Evolutionary conservation across 176 grass and related monocot genomes (phyloP), one percentile per base, ranked within the genome.

Genomic region (Aegilops sharonensis): DNA sequence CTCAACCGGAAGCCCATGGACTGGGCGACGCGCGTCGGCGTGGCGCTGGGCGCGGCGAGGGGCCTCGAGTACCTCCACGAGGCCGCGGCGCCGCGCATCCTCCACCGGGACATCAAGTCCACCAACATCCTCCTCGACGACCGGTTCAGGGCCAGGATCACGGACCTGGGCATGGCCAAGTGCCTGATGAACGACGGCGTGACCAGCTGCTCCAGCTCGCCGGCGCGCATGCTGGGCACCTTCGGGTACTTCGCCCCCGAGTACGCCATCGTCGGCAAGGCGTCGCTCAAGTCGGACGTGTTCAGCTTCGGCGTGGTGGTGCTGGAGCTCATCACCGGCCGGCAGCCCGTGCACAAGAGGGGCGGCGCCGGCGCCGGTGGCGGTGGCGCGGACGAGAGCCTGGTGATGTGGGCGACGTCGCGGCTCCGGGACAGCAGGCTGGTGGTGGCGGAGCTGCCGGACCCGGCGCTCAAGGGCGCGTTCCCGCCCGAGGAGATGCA

Each of bases 231-330:
- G 90, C 82, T 96, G 76, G 97, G 97, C 3, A 99, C 97, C 35
- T 99, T 99, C 88, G 97, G 97, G 11, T 99, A 99, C 88, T 96
- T 99, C 56, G 97, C 94, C 42, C 97, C 97, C 9, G 97, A 99
- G 85, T 99, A 99, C 78, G 97, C 97, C 40, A 99, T 94, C 52
- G 94, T 93, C 6, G 97, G 97, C 30, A 99, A 91, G 90, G 94
- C 97, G 11, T 96, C 97, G 9, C 94, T 89, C 57, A 99, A 99
- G 84, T 99, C 97, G 1, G 94, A 99, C 82, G 94, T 99, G 50
- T 99, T 99, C 87, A 99, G 97, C 88, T 99, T 99, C 84, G 97
- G 97, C 72, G 97, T 99, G 8, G 94, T 99, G 14, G 43, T 99
- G 47, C 89, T 99, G 48, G 97, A 99, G 85, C 91, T 99, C 82